Percentiles rank a stretch among this genome's conserved stretches.
These are phyloP conservation scores for Colletotrichum sublineola DNA, from an alignment of 2,329 filamentous ascomycete genomes.

Conservation along the genomic window DNA sequence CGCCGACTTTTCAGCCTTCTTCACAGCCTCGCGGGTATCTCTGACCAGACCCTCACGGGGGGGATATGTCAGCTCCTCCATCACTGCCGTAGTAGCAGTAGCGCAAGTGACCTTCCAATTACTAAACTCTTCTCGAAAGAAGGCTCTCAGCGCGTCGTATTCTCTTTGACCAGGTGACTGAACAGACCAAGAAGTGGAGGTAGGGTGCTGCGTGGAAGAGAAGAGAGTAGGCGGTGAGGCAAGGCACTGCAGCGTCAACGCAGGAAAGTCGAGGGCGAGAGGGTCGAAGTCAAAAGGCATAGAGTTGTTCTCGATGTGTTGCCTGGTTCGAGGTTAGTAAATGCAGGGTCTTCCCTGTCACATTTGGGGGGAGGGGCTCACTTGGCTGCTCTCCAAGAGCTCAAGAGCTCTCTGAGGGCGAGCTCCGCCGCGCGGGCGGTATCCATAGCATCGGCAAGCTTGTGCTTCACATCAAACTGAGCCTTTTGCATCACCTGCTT, in stretches of 20 bases:
- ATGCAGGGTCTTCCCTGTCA: background rate
- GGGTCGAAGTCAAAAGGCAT: conserved; percentile 85
- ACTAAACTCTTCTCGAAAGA: conserved; percentile 76
- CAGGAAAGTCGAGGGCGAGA: conserved; percentile 86
- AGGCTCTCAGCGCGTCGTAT: conserved; percentile 76
- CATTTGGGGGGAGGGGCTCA: conserved; percentile 59
- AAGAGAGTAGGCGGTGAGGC: conserved; percentile 86
- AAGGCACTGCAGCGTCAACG: conserved; percentile 85
- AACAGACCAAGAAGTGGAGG: conserved; percentile 84
- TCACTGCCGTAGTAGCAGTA: conserved; percentile 62
- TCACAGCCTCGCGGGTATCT: conserved; percentile 61
- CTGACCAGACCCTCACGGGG: conserved; percentile 55
- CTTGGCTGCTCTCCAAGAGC: conserved; percentile 87
- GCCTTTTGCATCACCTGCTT: conserved; percentile 68
- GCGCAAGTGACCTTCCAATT: conserved; percentile 71
- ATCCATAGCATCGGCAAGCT: conserved; percentile 78
- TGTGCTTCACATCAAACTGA: conserved; percentile 74
- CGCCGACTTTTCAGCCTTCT: conserved; percentile 64
- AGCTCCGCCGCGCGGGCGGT: conserved; percentile 87
- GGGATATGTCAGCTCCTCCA: conserved; percentile 66
- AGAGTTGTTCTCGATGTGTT: conserved; percentile 67
- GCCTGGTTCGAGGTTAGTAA: conserved; percentile 53
- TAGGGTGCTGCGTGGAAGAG: conserved; percentile 83
- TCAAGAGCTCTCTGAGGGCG: conserved; percentile 84
- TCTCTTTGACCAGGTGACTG: conserved; percentile 80